phyloP scores from a whole-genome alignment of 768 basidiomycete genomes.

The Amanita inopinata region DNA sequence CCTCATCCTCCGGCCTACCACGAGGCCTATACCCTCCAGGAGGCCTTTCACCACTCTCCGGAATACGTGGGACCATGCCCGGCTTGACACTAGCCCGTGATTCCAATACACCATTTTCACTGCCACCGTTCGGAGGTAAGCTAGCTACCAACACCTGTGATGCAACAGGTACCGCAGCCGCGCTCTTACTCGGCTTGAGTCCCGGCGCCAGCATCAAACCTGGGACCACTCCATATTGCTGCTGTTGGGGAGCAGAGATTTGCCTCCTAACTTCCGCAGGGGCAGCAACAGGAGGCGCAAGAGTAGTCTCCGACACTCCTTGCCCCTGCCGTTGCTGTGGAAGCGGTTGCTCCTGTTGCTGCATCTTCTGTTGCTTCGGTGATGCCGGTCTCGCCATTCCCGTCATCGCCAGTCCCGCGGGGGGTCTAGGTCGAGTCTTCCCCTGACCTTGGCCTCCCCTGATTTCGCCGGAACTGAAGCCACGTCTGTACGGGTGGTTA shows the following conservation, averaged over 20 bases:
- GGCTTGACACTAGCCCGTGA: not conserved
- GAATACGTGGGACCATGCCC: not conserved
- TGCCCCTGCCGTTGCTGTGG: constrained; percentile 4
- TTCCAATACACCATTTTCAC: constrained; percentile 1
- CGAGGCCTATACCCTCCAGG: constrained; percentile 47
- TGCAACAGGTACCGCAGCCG: constrained; percentile 50
- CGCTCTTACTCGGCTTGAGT: constrained; percentile 45
- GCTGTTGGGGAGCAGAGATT: constrained; percentile 5
- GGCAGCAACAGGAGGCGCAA: not conserved
- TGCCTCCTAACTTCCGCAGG: constrained; percentile 4
- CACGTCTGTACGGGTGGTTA: constrained; percentile 49
- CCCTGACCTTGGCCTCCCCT: constrained; percentile 12
- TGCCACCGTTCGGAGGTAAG: constrained; percentile 3
- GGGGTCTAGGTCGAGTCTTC: constrained; percentile 11
- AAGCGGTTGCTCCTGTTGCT: constrained; percentile 4
- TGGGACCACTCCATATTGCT: not conserved
- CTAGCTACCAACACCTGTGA: constrained; percentile 20
- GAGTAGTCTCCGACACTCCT: not conserved
- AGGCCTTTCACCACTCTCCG: constrained; percentile 1
- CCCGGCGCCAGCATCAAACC: constrained; percentile 17
- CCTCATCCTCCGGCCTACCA: constrained; percentile 53
- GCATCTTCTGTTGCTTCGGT: constrained; percentile 13
- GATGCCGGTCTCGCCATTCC: constrained; percentile 11
- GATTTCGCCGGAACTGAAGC: constrained; percentile 40
- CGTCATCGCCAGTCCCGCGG: constrained; percentile 14